These are phyloP conservation scores for Xylaria cubensis DNA, from an alignment of 495 filamentous ascomycete species.

Conservation along the genomic window DNA sequence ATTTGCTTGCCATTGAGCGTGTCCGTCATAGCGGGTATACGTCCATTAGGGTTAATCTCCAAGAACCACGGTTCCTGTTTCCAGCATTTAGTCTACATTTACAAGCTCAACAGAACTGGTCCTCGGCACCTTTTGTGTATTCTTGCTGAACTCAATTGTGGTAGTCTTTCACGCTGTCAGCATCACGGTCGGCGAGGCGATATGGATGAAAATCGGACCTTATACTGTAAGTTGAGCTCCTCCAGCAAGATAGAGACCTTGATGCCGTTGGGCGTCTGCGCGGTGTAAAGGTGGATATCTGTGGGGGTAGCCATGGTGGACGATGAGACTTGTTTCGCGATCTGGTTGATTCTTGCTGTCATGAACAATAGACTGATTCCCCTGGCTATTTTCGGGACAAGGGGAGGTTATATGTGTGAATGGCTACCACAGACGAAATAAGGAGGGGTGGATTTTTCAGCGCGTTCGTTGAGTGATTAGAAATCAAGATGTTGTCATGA, in stretches of 20 bases:
- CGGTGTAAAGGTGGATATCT: slow-evolving; percentile 59
- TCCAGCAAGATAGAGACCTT: slow-evolving; percentile 91
- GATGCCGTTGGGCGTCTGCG: slow-evolving; percentile 73
- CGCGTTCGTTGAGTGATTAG: slow-evolving; percentile 26
- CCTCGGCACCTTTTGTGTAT: slow-evolving; percentile 67
- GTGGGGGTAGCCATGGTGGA: slow-evolving; percentile 36
- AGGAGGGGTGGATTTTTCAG: neutral
- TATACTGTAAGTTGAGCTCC: slow-evolving; percentile 77
- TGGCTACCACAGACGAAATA: no score
- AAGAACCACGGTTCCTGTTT: slow-evolving; percentile 74
- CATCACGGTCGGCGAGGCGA: slow-evolving; percentile 35
- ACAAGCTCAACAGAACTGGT: neutral
- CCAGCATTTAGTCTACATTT: slow-evolving; percentile 49
- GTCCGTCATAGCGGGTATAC: slow-evolving; percentile 92
- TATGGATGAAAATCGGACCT: slow-evolving; percentile 40
- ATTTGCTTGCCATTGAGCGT: slow-evolving; percentile 77
- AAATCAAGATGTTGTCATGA: slow-evolving; percentile 29
- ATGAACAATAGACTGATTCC: slow-evolving; percentile 4
- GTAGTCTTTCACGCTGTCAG: slow-evolving; percentile 51
- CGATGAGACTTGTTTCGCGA: slow-evolving; percentile 25
- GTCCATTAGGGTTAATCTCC: slow-evolving; percentile 92
- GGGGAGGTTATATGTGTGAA: slow-evolving; percentile 27
- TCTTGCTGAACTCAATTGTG: slow-evolving; percentile 72
- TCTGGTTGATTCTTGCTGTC: slow-evolving; percentile 33
- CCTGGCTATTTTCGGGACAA: neutral